Evolutionary conservation across 306 rosid species (phyloP), one percentile per base, ranked within the genome.

Genomic region (Cajanus cajan): DNA sequence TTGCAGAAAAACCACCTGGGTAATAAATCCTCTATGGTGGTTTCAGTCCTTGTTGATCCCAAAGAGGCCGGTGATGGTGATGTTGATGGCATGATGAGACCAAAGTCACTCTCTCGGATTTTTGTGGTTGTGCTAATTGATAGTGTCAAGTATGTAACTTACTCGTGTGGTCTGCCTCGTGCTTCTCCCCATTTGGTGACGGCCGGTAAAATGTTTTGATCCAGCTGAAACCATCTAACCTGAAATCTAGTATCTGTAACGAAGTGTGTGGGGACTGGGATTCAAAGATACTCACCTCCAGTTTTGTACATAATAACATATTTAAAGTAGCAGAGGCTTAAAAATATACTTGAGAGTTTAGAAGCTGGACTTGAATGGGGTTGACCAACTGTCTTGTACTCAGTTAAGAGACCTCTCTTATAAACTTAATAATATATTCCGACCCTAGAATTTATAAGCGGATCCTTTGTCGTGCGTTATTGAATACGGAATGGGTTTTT

Each of bases 1-100:
- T 52, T 82, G 6, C 85, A 41, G 51, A 86, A 90, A 59, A 89
- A 83, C 59, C 83, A 65, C 78, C 82, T 92, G 70, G 92, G 91
- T 2, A 87, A 83, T 65, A 86, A 87, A 74, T 88, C 98, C 54
- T 89, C 98, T 1, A 85, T 93, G 94, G 91, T 93, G 4, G 98
- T 96, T 61, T 96, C 99, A 2, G 97, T 96, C 28, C 99, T 96
- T 48, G 73, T 93, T 70, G 99, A 96, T 87, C 99, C 99, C 43
- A 87, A 92, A 82, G 98, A 96, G 86, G 86, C 76, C 0, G 90
- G 90, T 19, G 91, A 91, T 24, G 28, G 73, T 37, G 96, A 88
- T 15, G 93, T 61, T 3, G 68, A 91, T 66, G 94, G 94, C 37
- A 69, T 89, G 85, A 88, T 96, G 78, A 77, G 80, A 25, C 94